Percentiles rank a stretch among this genome's conserved stretches.
phyloP scores from a whole-genome alignment of 257 asterid species.

The Cruciata laevipes region DNA sequence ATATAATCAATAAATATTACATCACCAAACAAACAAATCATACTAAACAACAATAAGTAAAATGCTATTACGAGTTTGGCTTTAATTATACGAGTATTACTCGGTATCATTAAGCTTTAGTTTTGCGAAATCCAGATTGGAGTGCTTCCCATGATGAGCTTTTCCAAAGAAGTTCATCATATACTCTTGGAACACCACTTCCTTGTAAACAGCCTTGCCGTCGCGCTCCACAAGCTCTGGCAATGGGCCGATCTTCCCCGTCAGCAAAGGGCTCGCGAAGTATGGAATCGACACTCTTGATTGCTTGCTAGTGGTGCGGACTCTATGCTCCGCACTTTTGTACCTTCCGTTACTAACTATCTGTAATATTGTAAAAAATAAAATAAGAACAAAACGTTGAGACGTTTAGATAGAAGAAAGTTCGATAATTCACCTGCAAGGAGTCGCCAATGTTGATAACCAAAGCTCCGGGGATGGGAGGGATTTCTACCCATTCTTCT shows the following conservation, averaged over 20 bases:
- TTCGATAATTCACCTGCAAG: conserved; percentile 17
- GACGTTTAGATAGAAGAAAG: too few relatives aligned
- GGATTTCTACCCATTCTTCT: conserved; percentile 31
- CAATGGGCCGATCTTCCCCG: conserved; percentile 1
- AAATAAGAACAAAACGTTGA: too few relatives aligned
- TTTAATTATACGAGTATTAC: not conserved
- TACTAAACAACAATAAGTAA: too few relatives aligned
- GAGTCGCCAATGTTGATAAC: conserved; percentile 33
- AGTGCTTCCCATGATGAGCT: not conserved
- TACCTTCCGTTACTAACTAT: not conserved
- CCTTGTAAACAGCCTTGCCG: not conserved
- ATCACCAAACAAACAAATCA: not conserved
- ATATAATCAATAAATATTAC: not conserved
- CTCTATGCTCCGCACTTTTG: conserved; percentile 4
- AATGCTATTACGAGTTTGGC: too few relatives aligned
- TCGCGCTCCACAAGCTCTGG: conserved; percentile 1
- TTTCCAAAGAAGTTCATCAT: not conserved
- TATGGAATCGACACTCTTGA: conserved; percentile 5
- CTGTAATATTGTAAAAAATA: not conserved
- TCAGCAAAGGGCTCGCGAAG: not conserved
- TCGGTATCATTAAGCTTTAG: not conserved
- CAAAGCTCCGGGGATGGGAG: conserved; percentile 32
- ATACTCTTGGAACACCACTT: conserved; percentile 5
- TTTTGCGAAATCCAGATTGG: conserved; percentile 4
- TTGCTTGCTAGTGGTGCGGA: conserved; percentile 2